phyloP scores from a whole-genome alignment of 2,329 filamentous ascomycete species.

The Xylariaceae sp. region DNA sequence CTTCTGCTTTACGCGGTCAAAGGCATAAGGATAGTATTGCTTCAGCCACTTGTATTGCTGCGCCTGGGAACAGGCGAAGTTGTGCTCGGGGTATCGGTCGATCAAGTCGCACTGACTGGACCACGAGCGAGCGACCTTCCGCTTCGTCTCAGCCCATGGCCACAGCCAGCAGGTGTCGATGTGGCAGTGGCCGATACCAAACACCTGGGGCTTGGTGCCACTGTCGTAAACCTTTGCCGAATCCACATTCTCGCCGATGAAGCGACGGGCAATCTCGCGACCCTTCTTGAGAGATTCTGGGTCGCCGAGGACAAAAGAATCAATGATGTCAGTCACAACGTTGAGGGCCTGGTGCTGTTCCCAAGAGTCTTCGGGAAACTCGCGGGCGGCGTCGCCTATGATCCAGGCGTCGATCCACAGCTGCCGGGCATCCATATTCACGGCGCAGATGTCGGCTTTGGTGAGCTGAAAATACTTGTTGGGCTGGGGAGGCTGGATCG shows the following conservation, averaged over 20 bases:
- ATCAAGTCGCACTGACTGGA: conserved; percentile 93
- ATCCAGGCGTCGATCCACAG: conserved; percentile 95
- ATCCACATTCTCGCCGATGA: conserved; percentile 75
- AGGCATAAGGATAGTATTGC: conserved; percentile 78
- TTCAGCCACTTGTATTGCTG: conserved; percentile 99
- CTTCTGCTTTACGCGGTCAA: conserved; percentile 85
- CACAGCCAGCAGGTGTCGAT: conserved; percentile 98
- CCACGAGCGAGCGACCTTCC: conserved; percentile 94
- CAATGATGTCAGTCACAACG: conserved; percentile 82
- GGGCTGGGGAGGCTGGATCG: conserved; percentile 83
- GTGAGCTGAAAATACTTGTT: conserved; percentile 72
- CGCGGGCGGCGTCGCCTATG: conserved; percentile 83
- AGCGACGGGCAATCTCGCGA: conserved; percentile 76
- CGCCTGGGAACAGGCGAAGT: conserved; percentile 87
- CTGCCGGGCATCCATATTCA: conserved; percentile 78
- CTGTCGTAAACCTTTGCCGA: conserved; percentile 78
- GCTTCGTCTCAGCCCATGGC: conserved; percentile 96
- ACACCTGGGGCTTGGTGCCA: conserved; percentile 70
- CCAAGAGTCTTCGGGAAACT: conserved; percentile 84
- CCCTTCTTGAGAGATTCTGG: conserved; percentile 72
- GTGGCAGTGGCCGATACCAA: conserved; percentile 90
- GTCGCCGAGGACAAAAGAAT: conserved; percentile 77
- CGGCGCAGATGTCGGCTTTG: conserved; percentile 79
- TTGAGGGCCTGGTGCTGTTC: conserved; percentile 82
- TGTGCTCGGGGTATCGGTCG: conserved; percentile 89